Conservation (phyloP, 2,329 filamentous ascomycete genomes). For the Leptographium radiaticola region DNA sequence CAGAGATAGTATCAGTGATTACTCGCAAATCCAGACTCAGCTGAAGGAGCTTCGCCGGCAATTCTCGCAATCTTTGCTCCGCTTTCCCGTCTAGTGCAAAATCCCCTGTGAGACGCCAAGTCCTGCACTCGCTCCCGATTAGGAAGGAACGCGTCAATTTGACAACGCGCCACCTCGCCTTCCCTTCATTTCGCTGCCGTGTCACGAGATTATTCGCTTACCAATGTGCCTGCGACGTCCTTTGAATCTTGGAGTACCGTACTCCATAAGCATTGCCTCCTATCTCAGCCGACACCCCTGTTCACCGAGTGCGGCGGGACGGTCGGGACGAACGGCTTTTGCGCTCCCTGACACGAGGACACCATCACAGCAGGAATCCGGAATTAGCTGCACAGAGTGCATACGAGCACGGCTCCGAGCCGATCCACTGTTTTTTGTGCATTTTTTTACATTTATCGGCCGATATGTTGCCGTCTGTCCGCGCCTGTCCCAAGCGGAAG, state of each 20-base stretch:
- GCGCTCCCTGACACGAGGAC: too few relatives aligned
- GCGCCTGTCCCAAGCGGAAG: neutral
- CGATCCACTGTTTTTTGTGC: neutral
- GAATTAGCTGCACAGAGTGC: too few relatives aligned
- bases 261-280: neutral
- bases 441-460: too few relatives aligned
- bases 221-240: neutral
- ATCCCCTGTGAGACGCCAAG: neutral
- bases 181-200: neutral
- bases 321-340: too few relatives aligned
- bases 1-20: too few relatives aligned
- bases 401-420: neutral
- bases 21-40: neutral
- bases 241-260: too few relatives aligned
- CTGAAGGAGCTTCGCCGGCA: neutral
- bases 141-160: neutral
- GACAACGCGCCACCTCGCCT: neutral
- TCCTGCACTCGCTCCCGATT: neutral
- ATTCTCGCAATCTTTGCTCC: neutral
- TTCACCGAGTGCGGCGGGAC: too few relatives aligned
- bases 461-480: neutral
- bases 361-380: too few relatives aligned
- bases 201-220: neutral
- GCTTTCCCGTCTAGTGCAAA: neutral
- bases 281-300: neutral